Conservation (phyloP, 345 rosid genomes). For the Draba incana region DNA sequence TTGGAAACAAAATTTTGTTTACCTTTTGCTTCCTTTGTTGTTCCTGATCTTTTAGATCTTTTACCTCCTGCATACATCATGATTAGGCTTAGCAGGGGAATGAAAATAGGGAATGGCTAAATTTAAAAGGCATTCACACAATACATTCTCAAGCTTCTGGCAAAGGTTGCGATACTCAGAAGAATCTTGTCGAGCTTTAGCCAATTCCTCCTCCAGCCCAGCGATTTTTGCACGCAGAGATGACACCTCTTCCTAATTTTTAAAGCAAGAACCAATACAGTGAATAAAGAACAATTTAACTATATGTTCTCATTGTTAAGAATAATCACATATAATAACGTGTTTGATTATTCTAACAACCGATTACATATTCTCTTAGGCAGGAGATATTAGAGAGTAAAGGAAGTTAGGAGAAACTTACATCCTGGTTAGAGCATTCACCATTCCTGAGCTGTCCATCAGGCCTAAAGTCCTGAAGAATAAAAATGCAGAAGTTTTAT, state of each 20-base stretch:
- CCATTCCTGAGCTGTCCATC: constrained; percentile 59
- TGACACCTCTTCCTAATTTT: constrained; percentile 68
- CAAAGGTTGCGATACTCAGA: constrained; percentile 57
- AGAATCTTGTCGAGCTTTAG: constrained; percentile 72
- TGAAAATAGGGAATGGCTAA: constrained; percentile 14
- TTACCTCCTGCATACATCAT: constrained; percentile 69
- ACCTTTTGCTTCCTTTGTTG: constrained; percentile 96
- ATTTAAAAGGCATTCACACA: constrained; percentile 27
- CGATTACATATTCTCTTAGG: constrained; percentile 18
- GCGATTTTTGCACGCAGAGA: constrained; percentile 69
- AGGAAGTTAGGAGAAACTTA: constrained; percentile 39
- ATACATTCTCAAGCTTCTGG: constrained; percentile 79
- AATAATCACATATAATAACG: background rate
- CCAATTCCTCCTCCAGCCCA: constrained; percentile 77
- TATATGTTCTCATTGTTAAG: constrained; percentile 5
- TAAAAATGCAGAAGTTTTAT: constrained; percentile 21
- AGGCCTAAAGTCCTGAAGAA: constrained; percentile 59
- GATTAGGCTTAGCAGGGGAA: constrained; percentile 20
- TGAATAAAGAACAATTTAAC: constrained; percentile 31
- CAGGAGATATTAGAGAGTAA: constrained; percentile 11
- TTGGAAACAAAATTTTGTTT: constrained; percentile 14
- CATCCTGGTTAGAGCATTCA: constrained; percentile 57
- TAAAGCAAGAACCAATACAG: constrained; percentile 28
- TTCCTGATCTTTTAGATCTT: constrained; percentile 78
- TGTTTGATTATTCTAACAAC: constrained; percentile 12